Base-by-base conservation (phyloP, 345 rosid genomes). In the Eucalyptus rudis region DNA sequence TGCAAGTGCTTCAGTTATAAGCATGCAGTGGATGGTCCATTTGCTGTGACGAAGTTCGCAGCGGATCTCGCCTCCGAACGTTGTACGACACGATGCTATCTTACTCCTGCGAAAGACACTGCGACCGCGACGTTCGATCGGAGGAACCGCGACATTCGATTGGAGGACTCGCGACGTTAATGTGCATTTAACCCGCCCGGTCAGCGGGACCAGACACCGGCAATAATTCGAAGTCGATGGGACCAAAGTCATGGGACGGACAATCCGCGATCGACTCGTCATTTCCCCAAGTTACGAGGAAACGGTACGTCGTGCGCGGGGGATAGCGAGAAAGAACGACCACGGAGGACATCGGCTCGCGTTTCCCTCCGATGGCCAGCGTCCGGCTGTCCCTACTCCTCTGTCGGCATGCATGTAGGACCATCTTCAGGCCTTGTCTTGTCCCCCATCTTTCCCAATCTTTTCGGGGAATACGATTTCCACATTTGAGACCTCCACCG, bases 81-180 rank as follows among this genome's bases (percentile, higher is more conserved):
- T 22, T 8, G 10, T 22, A 22, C 27, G 59, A 22, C 58, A 20
- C 10, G 58, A 54, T 54, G 25, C 58, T 20, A 54, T 17, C 58
- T 20, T 54, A 54, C 58, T 54, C 22, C 9, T 6, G 4, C 25
- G 58, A 54, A 20, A 54, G 58, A 20, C 59, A 54, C 59, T 5
- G 3, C 2, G 59, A 54, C 56, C 24, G 56, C 56, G 20, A 51
- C 22, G 51, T 49, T 49, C 7, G 16, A 49, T 50, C 20, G 22
- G 22, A 7, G 56, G 56, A 7, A 3, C 1, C 25, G 2, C 16
- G 6, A 50, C 0, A 1, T 50, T 14, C 49, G 49, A 11, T 47
- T 0, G 17, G 17, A 15, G 52, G 52, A 15, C 1, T 0, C 19
- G 17, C 27, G 62, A 56, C 13, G 12, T 56, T 24, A 56, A 24